Base-by-base conservation (phyloP, 495 filamentous ascomycete species). In the Tuber calosporum region DNA sequence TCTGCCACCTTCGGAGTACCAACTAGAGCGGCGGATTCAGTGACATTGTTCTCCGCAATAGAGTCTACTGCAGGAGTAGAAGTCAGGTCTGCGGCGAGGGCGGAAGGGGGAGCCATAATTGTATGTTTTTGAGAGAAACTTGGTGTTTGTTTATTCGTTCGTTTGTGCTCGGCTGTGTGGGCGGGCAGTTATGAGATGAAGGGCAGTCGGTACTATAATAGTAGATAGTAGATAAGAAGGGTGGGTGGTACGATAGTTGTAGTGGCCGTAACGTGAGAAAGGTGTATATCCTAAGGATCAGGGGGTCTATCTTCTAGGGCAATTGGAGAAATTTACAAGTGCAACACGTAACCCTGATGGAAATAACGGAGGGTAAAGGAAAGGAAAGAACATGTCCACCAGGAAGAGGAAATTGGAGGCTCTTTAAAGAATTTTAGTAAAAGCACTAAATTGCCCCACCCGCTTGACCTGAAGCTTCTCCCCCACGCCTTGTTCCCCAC, bases 61-160 rank as follows among this genome's bases (percentile, higher is more conserved):
- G 70, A 76, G 69, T 69, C 36, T 43, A 37, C 48, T 70, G 67
- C 67, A 36, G 70, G 53, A 37, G 68, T 22, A 38, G 58, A 45
- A 38, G 62, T 68, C 37, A 73, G 48, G 67, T 67, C 48, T 30
- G 68, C 66, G 19, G 67, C 19, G 5, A 74, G 42, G 36, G 76
- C 76, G 1, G 76, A 78, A 73, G 76, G 76, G 43, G 76, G 76
- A 36, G 75, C 69, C 76, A 78, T 78, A 13, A 7, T 62, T 41
- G 37, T 41, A 38, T n/a, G 34, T 13, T 53, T 48, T 41, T 41
- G 8, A 9, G 19, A 62, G 34, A 17, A 15, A 15, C 53, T 15
- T 15, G 11, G 53, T 6, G 13, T 62, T 62, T 34, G 53, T 17
- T 15, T 19, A 15, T 43, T 43, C 19, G 42, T 2, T 19, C 19